Evolutionary conservation across 2,329 filamentous ascomycete species (phyloP).

Genomic region (Chaetoscypha palmicola): DNA sequence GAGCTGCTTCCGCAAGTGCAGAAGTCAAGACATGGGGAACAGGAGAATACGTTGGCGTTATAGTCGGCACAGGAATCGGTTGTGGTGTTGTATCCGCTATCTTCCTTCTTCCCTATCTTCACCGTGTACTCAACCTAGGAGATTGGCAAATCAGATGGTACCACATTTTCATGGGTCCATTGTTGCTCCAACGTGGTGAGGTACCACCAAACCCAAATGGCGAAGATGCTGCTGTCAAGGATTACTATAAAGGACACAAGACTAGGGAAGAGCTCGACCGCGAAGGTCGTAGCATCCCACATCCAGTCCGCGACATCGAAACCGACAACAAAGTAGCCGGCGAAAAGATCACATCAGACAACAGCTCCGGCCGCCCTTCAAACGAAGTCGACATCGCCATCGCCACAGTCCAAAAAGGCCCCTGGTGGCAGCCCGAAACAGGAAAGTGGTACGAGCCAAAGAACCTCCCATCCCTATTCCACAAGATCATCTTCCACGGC

Average conservation of each 20-base stretch:
- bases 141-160: slow-evolving; percentile 38
- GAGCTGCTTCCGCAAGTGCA: slow-evolving; percentile 31
- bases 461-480: slow-evolving; percentile 24
- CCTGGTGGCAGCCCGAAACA: not conserved
- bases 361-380: slow-evolving; percentile 1
- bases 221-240: slow-evolving; percentile 26
- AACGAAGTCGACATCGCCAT: not conserved
- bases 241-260: slow-evolving; percentile 37
- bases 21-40: slow-evolving; percentile 31
- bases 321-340: slow-evolving; percentile 22
- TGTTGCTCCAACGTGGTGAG: slow-evolving; percentile 34
- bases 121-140: slow-evolving; percentile 36
- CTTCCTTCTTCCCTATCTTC: slow-evolving; percentile 43
- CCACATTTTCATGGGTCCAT: slow-evolving; percentile 37
- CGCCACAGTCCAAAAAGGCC: not conserved
- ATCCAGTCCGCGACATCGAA: slow-evolving; percentile 20
- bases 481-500: slow-evolving; percentile 42
- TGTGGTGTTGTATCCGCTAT: slow-evolving; percentile 33
- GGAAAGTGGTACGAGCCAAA: slow-evolving; percentile 9
- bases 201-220: slow-evolving; percentile 31
- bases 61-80: slow-evolving; percentile 35
- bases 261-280: slow-evolving; percentile 30
- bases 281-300: slow-evolving; percentile 2
- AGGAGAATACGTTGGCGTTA: slow-evolving; percentile 35
- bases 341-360: slow-evolving; percentile 25